These are phyloP conservation scores for Testicularia cyperi DNA, from an alignment of 1,284 basidiomycete genomes.

Conservation along the genomic window DNA sequence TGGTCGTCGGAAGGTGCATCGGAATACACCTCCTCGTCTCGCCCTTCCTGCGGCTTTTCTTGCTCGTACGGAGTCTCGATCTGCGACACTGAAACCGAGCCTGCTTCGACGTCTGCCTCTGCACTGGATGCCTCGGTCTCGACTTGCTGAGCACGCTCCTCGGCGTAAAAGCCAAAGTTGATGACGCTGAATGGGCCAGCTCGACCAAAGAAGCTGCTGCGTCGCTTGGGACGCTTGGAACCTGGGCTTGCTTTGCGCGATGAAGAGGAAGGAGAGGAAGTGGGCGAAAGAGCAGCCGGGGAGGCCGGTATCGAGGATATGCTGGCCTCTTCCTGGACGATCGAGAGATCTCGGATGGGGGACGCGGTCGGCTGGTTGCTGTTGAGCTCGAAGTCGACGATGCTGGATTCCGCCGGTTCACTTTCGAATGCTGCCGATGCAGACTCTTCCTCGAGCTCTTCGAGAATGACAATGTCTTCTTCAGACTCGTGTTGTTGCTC, in stretches of 20 bases:
- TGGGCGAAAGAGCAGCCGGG: too few relatives aligned
- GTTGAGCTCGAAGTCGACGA: conserved; percentile 1
- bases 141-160: conserved; percentile 20
- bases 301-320: too few relatives aligned
- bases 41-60: too few relatives aligned
- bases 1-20: too few relatives aligned
- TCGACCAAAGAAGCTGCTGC: conserved; percentile 44
- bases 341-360: conserved; percentile 15
- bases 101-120: conserved; percentile 1
- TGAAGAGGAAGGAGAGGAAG: background rate
- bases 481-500: conserved; percentile 8
- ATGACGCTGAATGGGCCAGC: conserved; percentile 33
- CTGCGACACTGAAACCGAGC: conserved; percentile 12
- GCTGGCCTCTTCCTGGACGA: too few relatives aligned
- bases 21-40: background rate
- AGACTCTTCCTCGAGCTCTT: conserved; percentile 22
- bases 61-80: too few relatives aligned
- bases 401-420: background rate
- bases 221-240: conserved; percentile 34
- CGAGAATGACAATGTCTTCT: conserved; percentile 26
- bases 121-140: background rate
- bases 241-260: conserved; percentile 17
- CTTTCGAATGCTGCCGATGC: background rate
- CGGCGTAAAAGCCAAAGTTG: conserved; percentile 40
- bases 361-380: conserved; percentile 2